Evolutionary conservation across 164 flowering plant genomes (phyloP), one percentile per base, ranked within the genome.

Genomic region (Hamamelis virginiana): DNA sequence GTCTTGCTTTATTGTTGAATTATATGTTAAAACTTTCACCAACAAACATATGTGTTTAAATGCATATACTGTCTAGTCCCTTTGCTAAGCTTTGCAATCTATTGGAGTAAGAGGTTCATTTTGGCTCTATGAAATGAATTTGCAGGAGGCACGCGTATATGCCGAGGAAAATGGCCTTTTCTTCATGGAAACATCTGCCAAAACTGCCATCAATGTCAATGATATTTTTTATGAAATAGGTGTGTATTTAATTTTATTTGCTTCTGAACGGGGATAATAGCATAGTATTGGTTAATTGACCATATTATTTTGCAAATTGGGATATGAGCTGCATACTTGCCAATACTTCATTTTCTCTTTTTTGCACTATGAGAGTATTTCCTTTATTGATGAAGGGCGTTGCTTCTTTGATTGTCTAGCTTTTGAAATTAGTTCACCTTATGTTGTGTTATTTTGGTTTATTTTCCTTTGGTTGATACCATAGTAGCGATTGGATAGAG

Each of bases 181-280:
- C 80, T 90, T 92, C 83, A 76, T 83, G 84, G 97, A 92, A 78
- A 88, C 97, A 19, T 92, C 97, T 73, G 95, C 97, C 28, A 92
- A 90, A 82, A 83, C 87, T 74, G 95, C 95, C 15, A 72, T 65
- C 21, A 88, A 90, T 71, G 95, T 92, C 68, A 90, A 88, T 74
- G 95, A 92, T 55, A 75, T 86, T 51, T 92, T 92, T 62, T 80
- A 90, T 71, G 97, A 92, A 70, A 92, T 92, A 82, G 97, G 97
- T 90, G n/a, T 25, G 78, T 64, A 5, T 52, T 16, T 48, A 44
- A 1, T 43, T 41, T 25, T 38, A 33, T 48, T 51, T 43, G 9
- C 53, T 53, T 25, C 46, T 52, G 11, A 59, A 41, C 53, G 59
- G 13, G 69, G 14, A 33, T 15, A 19, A n/a, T 21, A 15, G 19